These are phyloP conservation scores for Lipomyces starkeyi DNA, from an alignment of 805 yeast genomes.

Conservation along the genomic window DNA sequence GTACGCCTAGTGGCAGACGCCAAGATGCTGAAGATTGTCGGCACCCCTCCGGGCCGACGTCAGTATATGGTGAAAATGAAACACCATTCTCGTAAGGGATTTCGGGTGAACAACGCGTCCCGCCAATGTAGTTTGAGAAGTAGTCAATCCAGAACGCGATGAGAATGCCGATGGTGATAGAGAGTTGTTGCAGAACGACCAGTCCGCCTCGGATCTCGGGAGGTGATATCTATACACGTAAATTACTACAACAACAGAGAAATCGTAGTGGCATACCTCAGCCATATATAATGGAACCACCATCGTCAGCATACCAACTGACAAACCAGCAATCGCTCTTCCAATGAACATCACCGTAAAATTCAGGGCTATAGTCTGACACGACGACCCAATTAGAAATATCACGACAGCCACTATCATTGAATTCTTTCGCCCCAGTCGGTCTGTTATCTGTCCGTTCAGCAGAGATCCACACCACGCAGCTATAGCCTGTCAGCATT, in stretches of 20 bases:
- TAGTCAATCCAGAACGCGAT: constrained; percentile 47
- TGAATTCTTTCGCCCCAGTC: constrained; percentile 29
- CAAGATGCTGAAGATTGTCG: constrained; percentile 45
- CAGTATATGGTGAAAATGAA: constrained; percentile 1
- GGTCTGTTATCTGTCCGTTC: constrained; percentile 32
- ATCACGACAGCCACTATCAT: constrained; percentile 32
- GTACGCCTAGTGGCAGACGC: constrained; percentile 57
- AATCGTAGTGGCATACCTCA: constrained; percentile 51
- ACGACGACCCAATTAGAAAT: constrained; percentile 32
- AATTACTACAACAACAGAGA: constrained; percentile 51
- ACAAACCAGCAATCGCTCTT: constrained; percentile 60
- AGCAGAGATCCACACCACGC: constrained; percentile 38
- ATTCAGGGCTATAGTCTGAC: constrained; percentile 44
- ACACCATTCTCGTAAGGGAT: neutral
- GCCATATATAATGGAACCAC: constrained; percentile 54
- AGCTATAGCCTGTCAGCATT: neutral
- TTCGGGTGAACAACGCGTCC: constrained; percentile 43
- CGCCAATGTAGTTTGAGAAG: constrained; percentile 42
- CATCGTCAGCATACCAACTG: constrained; percentile 59
- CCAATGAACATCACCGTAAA: constrained; percentile 51
- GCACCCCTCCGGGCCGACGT: neutral
- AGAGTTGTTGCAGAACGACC: constrained; percentile 40
- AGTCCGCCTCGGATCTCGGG: constrained; percentile 42
- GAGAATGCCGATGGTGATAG: constrained; percentile 46
- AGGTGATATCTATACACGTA: constrained; percentile 41